Percentiles rank a stretch among this genome's conserved stretches.
These are phyloP conservation scores for Neurospora sp. DNA, from an alignment of 495 filamentous ascomycete species.

Conservation along the genomic window DNA sequence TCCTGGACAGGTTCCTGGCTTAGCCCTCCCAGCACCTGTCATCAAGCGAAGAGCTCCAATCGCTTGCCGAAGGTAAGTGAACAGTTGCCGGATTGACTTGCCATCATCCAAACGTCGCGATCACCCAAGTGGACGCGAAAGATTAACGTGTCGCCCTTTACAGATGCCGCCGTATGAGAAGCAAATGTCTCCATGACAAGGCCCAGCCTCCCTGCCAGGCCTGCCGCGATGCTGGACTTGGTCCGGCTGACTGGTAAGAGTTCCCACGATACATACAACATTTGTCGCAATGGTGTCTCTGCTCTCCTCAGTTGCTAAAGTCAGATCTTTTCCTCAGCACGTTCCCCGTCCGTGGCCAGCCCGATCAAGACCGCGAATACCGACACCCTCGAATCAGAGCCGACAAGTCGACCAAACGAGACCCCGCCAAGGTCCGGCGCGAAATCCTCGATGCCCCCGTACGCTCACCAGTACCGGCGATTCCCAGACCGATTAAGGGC, in stretches of 20 bases:
- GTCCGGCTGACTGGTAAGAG: slow-evolving; percentile 32
- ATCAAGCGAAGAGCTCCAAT: slow-evolving; percentile 37
- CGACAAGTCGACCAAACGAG: slow-evolving; percentile 29
- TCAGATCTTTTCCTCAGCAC: slow-evolving; percentile 14
- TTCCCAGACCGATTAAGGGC: slow-evolving; percentile 14
- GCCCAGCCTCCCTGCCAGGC: slow-evolving; percentile 31
- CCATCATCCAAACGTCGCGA: neutral
- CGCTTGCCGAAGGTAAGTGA: slow-evolving; percentile 37
- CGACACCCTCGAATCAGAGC: slow-evolving; percentile 35
- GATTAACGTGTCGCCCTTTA: neutral
- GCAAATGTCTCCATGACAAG: slow-evolving; percentile 39
- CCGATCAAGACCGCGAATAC: slow-evolving; percentile 34
- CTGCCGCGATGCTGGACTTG: slow-evolving; percentile 32
- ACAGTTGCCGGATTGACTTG: slow-evolving; percentile 4
- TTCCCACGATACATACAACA: neutral
- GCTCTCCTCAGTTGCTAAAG: neutral
- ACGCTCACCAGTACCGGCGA: slow-evolving; percentile 10
- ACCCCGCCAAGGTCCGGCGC: slow-evolving; percentile 26
- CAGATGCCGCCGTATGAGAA: slow-evolving; percentile 41
- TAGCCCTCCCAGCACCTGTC: neutral
- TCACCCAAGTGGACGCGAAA: neutral
- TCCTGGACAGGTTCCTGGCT: slow-evolving; percentile 1
- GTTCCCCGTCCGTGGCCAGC: slow-evolving; percentile 34
- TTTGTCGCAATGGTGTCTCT: neutral
- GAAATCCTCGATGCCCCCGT: slow-evolving; percentile 22